phyloP scores from a whole-genome alignment of 2,329 filamentous ascomycete species.

The Fonsecaea pedrosoi region DNA sequence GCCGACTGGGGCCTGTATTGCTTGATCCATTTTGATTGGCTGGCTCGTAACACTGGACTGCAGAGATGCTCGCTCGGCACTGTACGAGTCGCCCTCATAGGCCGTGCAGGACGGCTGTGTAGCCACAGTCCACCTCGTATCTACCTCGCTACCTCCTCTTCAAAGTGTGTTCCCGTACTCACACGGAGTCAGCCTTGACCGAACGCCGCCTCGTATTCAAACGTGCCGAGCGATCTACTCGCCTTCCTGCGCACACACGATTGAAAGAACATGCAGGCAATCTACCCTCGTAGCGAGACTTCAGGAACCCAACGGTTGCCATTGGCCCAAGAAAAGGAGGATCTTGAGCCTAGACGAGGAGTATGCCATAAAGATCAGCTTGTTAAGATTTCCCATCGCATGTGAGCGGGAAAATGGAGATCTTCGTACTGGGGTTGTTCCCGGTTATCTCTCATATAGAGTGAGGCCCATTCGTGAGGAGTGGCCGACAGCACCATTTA shows the following conservation, averaged over 20 bases:
- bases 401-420: neutral
- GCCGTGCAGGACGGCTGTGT: constrained; percentile 10
- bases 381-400: constrained; percentile 4
- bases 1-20: neutral
- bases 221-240: neutral
- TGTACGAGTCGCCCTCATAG: too few species aligned
- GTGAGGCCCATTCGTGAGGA: neutral
- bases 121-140: neutral
- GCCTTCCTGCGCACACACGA: too few species aligned
- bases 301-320: neutral
- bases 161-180: neutral
- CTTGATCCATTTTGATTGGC: neutral
- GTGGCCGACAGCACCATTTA: neutral
- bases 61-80: too few species aligned
- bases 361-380: neutral
- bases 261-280: neutral
- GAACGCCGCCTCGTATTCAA: neutral
- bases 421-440: neutral
- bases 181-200: neutral
- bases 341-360: neutral
- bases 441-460: neutral
- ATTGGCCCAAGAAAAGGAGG: neutral
- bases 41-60: constrained; percentile 12
- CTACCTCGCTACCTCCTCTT: neutral
- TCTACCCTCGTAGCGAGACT: neutral